Evolutionary conservation across 306 rosid genomes (phyloP), one percentile per base, ranked within the genome.

Genomic region (Pyrus betulifolia): DNA sequence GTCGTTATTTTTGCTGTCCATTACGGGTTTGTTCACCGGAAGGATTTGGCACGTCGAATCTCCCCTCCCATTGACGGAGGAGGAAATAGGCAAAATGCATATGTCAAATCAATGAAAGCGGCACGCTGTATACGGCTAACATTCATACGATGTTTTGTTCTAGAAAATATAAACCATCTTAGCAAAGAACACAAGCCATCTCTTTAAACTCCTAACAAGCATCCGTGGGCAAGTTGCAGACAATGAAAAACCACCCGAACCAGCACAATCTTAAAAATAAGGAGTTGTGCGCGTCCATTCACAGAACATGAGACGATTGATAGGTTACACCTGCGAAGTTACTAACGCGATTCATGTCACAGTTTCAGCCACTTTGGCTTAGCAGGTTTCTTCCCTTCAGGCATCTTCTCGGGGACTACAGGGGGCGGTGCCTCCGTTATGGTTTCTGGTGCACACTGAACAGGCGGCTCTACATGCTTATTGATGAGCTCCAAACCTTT

Each of bases 361-460:
- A 89, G 69, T 85, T 85, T 91, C 77, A 93, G 86, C 98, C 98
- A 89, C 84, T 89, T 93, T 3, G 98, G 98, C 82, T 93, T 93
- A 51, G 82, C 86, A 70, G 86, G 35, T 79, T 91, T 91, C 62
- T 90, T 93, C 52, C 78, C 93, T 3, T 89, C 78, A 6, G 96
- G 86, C 87, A 88, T 93, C 5, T 86, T 81, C 76, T 89, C 92
- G 87, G 83, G 86, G 27, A 86, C 87, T 35, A 81, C 59, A 38
- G 91, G 88, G 28, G 88, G 13, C 8, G 81, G 87, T 44, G 76
- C n/a, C 63, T 74, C 76, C 21, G 59, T 78, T 25, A 42, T 81
- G 52, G 80, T 44, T 76, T 79, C 88, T 2, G 88, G 77, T 5
- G 46, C 81, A 18, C 86, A 4, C 38, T 77, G 78, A n/a, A 33